A percentile compares a stretch with the other conserved stretches of the same genome.
These are phyloP conservation scores for Colletotrichum australisinense DNA, from an alignment of 2,329 filamentous ascomycete species.

Conservation along the genomic window DNA sequence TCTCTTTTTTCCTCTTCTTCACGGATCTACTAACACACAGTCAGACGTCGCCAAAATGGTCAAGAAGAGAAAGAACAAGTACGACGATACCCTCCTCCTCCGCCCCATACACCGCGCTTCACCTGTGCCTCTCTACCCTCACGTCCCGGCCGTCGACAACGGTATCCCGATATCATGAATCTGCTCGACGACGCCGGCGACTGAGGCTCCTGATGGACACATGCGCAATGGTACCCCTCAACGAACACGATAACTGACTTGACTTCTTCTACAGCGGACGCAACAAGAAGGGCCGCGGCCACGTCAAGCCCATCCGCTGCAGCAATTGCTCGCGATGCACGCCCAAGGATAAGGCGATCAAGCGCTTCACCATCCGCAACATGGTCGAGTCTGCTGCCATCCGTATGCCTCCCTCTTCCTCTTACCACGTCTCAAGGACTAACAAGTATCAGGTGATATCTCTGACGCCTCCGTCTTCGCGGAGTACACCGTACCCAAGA, in stretches of 20 bases:
- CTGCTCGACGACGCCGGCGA: conserved; percentile 5
- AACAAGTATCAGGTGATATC: conserved; percentile 85
- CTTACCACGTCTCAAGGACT: not conserved
- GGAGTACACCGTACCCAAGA: conserved; percentile 99
- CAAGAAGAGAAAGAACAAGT: conserved; percentile 80
- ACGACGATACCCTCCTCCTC: conserved; percentile 45
- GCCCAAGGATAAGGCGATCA: conserved; percentile 99
- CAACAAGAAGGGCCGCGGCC: conserved; percentile 99
- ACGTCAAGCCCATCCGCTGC: conserved; percentile 97
- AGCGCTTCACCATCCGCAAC: conserved; percentile 99
- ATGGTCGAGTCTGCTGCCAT: conserved; percentile 99
- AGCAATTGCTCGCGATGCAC: conserved; percentile 84
- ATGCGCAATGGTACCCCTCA: not conserved
- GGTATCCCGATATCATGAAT: not conserved
- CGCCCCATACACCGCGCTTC: not conserved
- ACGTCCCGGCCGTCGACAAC: conserved; percentile 6
- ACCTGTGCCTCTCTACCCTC: not conserved
- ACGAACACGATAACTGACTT: conserved; percentile 36
- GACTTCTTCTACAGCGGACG: conserved; percentile 75
- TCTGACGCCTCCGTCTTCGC: conserved; percentile 99
- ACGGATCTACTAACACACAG: conserved; percentile 42
- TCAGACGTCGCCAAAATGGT: conserved; percentile 73
- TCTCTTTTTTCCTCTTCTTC: conserved; percentile 37
- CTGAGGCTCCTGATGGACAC: not conserved
- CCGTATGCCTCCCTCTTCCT: conserved; percentile 75